Evolutionary conservation across 1,284 basidiomycete genomes (phyloP), one percentile per base, ranked within the genome.

Genomic region (Erythrobasidium hasegawianum): DNA sequence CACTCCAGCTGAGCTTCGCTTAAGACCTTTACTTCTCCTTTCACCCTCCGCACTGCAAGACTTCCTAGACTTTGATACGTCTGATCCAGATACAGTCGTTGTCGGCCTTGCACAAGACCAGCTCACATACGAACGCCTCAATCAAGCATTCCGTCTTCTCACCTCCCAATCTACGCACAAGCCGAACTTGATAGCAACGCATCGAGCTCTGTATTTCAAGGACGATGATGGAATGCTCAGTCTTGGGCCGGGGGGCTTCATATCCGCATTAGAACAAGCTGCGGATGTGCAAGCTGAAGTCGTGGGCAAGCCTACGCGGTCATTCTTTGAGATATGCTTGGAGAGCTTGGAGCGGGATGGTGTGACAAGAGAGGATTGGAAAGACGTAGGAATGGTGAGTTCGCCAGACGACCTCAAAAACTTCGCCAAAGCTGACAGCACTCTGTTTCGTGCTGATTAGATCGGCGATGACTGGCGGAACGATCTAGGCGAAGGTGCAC

Each of bases 401-500:
- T 18, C 9, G 13, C 2, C 16, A 9, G 3, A 2, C 27, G n/a
- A 2, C 18, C 7, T n/a, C 9, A 24, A 10, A 22, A 9, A 7
- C 16, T 5, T 26, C 38, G 7, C 8, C 33, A 11, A 33, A 33
- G 33, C 33, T 33, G 11, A 33, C 11, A 33, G 33, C 4, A 11
- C 33, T n/a, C n/a, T n/a, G 33, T 33, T 11, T 33, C 33, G 33
- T 1, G 18, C 9, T 1, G 7, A 1, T 47, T n/a, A 61, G 59
- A 52, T 71, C 27, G 73, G 73, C 78, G 82, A 83, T 65, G 86
- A 94, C 73, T 89, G 89, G 26, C 89, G 89, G 80, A 84, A 86
- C 71, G 86, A 90, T 38, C 80, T 95, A 43, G 79, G 86, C 58
- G 84, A 87, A 72, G 88, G 89, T 65, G 87, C 90, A 18, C 81